Evolutionary conservation across 169 alveolate genomes (phyloP).

Genomic region (Amoebophrya sp.): DNA sequence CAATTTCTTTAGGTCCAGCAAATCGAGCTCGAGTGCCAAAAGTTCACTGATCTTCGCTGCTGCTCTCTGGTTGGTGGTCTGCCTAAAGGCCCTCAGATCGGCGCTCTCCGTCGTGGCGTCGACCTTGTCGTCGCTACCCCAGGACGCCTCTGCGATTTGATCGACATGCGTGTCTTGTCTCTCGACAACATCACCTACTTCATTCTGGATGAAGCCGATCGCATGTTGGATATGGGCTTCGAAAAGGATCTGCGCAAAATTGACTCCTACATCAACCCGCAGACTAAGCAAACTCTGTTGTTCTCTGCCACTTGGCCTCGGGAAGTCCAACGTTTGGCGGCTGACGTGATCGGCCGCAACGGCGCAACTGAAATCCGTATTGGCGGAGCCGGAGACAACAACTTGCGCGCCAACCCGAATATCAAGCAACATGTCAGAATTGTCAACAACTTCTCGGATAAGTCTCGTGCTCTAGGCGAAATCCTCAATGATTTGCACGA

Average conservation of each 20-base stretch:
- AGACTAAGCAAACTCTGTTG: constrained; percentile 74
- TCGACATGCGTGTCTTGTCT: constrained; percentile 74
- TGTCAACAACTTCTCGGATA: constrained; percentile 59
- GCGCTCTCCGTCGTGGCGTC: constrained; percentile 78
- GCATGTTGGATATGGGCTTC: constrained; percentile 97
- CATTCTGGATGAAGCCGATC: constrained; percentile 96
- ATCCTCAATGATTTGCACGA: constrained; percentile 48
- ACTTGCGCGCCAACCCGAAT: constrained; percentile 68
- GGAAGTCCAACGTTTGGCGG: constrained; percentile 84
- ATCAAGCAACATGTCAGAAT: constrained; percentile 64
- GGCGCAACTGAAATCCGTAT: background rate
- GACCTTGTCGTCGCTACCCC: constrained; percentile 88
- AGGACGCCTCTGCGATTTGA: constrained; percentile 86
- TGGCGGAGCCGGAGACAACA: constrained; percentile 69
- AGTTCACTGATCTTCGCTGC: constrained; percentile 73
- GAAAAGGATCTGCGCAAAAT: constrained; percentile 68
- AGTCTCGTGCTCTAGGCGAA: constrained; percentile 52
- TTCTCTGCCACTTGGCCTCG: constrained; percentile 96
- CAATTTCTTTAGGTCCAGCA: constrained; percentile 66
- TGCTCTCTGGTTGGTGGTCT: constrained; percentile 78
- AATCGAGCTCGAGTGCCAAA: constrained; percentile 80
- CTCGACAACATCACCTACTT: constrained; percentile 85
- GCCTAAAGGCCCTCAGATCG: constrained; percentile 69
- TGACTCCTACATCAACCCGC: background rate
- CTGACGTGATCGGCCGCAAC: constrained; percentile 52